Base-by-base conservation (phyloP, 2,329 filamentous ascomycete species). In the Hypomyces rosellus region DNA sequence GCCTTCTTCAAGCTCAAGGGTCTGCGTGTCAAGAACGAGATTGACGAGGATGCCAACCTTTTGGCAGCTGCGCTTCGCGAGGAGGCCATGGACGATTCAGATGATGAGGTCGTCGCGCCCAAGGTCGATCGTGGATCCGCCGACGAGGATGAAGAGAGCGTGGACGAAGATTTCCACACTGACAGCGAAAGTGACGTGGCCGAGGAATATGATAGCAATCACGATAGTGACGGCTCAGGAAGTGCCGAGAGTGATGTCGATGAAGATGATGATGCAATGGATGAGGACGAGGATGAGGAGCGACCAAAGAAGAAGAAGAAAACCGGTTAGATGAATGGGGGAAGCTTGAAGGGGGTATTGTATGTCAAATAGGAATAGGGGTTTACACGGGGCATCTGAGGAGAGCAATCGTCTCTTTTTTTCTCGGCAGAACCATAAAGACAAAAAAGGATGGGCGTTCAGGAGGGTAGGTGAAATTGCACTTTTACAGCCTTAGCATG, bases 21-120 rank as follows among this genome's bases (percentile, higher is more conserved):
- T 54, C 80, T 99, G 63, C 88, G 92, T 49, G 91, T 95, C 51
- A 97, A 96, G 84, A 99, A 99, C 68, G 93, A 99, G 72, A 96
- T 99, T 74, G 86, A 95, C 55, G 93, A 96, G 66, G 93, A 99
- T 60, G 87, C 89, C 66, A 84, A 87, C 66, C 59, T 81, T 50
- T 80, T 96, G 53, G 87, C 88, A 33, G 88, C 88, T 11, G 90
- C 89, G 18, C 80, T 96, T 54, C 81, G 89, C 54, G 85, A 95
- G 59, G 86, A 93, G 57, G 89, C 84, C 63, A 86, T 95, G 70
- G 86, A 84, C 60, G 86, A 84, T 56, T 92, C 88, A 22, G 91
- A 95, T 58, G 90, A 95, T 54, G 87, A 90, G 56, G 85, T 87
- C 39, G 86, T 85, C 7, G 82, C 76, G 25, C 80, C 69, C 53